phyloP scores from a whole-genome alignment of 1,284 basidiomycete species.

The Apiotrichum siamense region DNA sequence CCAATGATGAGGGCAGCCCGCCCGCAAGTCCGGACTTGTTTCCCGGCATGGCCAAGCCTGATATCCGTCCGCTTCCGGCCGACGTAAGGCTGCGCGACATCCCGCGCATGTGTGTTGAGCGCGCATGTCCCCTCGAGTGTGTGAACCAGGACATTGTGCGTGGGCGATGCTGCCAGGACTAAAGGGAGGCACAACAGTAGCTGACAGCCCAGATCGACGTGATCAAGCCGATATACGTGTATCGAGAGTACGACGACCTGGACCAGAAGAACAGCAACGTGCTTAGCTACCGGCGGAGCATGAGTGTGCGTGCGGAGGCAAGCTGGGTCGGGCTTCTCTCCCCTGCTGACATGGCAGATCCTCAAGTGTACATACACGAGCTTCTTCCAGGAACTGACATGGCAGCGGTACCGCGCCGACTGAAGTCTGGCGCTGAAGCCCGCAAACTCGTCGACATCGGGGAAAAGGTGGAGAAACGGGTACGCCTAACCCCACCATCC shows the following conservation, averaged over 20 bases:
- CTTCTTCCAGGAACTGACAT: neutral
- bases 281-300: constrained; percentile 42
- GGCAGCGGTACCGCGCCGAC: constrained; percentile 37
- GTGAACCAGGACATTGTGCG: constrained; percentile 46
- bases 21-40: no score
- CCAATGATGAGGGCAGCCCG: neutral
- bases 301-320: constrained; percentile 33
- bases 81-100: constrained; percentile 35
- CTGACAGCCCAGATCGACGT: constrained; percentile 35
- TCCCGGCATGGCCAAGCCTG: constrained; percentile 5
- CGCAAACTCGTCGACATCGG: constrained; percentile 39
- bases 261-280: constrained; percentile 46
- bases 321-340: neutral
- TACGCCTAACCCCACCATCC: no score
- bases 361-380: constrained; percentile 28
- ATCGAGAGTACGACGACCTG: constrained; percentile 42
- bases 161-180: neutral
- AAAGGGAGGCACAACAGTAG: neutral
- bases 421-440: constrained; percentile 43
- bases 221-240: constrained; percentile 44
- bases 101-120: constrained; percentile 29
- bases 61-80: constrained; percentile 26
- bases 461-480: constrained; percentile 41
- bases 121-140: constrained; percentile 39
- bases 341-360: constrained; percentile 18